Percentiles rank a stretch among this genome's conserved stretches.
phyloP scores from a whole-genome alignment of 78 protist species.

The slime mould (Dictyostelium discoideum) region dicty_2.7 NC_007090.3:4950501-4951000 shows the following conservation, averaged over 20 bases:
- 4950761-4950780: background rate
- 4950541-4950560: background rate
- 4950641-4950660: constrained; percentile 18
- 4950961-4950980: background rate
- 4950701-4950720: background rate
- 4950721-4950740: background rate
- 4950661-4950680: constrained; percentile 44
- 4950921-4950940: background rate
- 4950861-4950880: background rate
- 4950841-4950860: background rate
- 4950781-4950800: background rate
- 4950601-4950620: background rate
- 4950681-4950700: background rate
- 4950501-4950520: constrained; percentile 9
- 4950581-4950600: background rate
- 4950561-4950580: background rate
- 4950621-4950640: background rate
- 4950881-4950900: background rate
- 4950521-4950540: constrained; percentile 20
- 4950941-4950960: background rate
- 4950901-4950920: background rate
- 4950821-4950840: background rate
- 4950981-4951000: constrained; percentile 5
- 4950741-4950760: background rate
- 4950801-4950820: constrained; percentile 15